Evolutionary conservation across 2,329 filamentous ascomycete genomes (phyloP).

Genomic region (Pyrenochaeta sp.): DNA sequence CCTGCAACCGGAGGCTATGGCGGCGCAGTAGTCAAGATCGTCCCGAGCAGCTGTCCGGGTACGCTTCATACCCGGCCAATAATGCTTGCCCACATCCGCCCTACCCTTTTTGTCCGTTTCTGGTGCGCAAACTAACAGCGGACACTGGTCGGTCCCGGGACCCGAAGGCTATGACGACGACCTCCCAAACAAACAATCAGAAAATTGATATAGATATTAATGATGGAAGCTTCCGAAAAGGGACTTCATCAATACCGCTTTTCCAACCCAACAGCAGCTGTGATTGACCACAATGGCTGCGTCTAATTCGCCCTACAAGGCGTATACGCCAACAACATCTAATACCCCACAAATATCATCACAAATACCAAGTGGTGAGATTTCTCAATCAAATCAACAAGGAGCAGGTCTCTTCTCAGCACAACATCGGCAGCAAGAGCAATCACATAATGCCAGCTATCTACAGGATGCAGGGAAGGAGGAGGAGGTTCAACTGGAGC

Average conservation of each 20-base stretch:
- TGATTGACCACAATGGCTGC: constrained; percentile 20
- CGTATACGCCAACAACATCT: constrained; percentile 7
- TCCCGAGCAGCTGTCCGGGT: background rate
- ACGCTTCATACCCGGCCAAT: background rate
- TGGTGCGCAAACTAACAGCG: background rate
- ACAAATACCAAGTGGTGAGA: background rate
- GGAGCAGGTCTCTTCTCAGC: background rate
- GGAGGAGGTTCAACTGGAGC: constrained; percentile 19
- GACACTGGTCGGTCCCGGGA: background rate
- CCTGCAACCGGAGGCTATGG: background rate
- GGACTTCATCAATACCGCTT: too few relatives aligned
- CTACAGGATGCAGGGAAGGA: constrained; percentile 9
- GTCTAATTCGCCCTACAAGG: constrained; percentile 13
- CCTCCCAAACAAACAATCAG: background rate
- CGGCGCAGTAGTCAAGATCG: background rate
- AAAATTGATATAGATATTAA: background rate
- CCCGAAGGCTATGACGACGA: background rate
- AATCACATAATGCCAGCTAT: background rate
- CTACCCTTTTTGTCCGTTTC: background rate
- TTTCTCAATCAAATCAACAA: constrained; percentile 4
- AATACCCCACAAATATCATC: background rate
- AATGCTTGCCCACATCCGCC: background rate
- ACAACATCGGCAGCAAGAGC: background rate
- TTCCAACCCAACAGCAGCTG: too few relatives aligned
- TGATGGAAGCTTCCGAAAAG: background rate